phyloP scores from a whole-genome alignment of 2,329 filamentous ascomycete species.

The Calonectria montana region DNA sequence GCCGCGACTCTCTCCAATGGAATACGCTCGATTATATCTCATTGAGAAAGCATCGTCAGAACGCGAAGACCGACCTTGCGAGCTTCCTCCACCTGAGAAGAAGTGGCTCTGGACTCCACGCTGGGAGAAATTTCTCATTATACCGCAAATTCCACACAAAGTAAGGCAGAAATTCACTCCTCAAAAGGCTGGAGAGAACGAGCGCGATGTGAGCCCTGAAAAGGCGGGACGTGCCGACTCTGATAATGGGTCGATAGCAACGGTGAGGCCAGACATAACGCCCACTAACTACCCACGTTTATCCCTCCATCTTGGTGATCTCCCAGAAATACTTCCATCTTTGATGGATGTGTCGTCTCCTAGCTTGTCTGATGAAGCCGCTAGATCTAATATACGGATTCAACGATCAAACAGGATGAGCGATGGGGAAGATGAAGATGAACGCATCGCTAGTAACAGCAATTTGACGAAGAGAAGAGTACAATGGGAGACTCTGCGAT shows the following conservation, averaged over 20 bases:
- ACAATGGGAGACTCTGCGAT: not conserved
- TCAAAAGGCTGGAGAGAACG: not conserved
- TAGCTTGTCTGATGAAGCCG: not conserved
- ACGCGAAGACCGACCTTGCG: conserved; percentile 40
- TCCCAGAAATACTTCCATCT: conserved; percentile 39
- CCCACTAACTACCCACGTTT: conserved; percentile 42
- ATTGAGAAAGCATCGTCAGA: conserved; percentile 47
- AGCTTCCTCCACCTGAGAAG: conserved; percentile 45
- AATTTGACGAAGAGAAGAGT: not conserved
- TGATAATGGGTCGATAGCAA: conserved; percentile 37
- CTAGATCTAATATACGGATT: not conserved
- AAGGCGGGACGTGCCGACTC: conserved; percentile 21
- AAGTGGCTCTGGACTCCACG: conserved; percentile 49
- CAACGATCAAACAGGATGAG: not conserved
- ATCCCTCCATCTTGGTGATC: conserved; percentile 46
- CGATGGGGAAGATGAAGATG: not conserved
- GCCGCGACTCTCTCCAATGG: conserved; percentile 54
- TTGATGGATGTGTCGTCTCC: conserved; percentile 35
- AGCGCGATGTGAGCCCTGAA: too few relatives aligned
- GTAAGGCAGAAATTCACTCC: conserved; percentile 36
- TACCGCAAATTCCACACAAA: conserved; percentile 46
- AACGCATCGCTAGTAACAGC: not conserved
- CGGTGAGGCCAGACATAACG: conserved; percentile 20
- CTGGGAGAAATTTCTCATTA: conserved; percentile 52
- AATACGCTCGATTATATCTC: conserved; percentile 51